phyloP scores from a whole-genome alignment of 352 stramenopile species.

The Globisporangium heterothallicum region DNA sequence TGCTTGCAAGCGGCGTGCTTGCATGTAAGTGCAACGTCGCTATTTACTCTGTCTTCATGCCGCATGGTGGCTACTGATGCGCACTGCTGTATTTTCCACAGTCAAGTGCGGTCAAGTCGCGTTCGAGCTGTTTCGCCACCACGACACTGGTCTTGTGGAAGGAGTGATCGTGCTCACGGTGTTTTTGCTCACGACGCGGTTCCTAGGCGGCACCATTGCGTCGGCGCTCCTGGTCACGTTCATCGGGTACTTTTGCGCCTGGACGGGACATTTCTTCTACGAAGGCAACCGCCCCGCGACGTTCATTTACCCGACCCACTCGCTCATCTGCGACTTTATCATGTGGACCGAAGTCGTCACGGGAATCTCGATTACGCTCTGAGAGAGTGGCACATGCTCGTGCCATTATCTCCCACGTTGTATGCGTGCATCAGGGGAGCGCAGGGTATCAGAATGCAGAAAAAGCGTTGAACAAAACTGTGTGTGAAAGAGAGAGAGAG shows the following conservation, averaged over 20 bases:
- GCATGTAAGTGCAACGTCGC: constrained; percentile 9
- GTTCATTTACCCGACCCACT: constrained; percentile 68
- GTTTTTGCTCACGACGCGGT: constrained; percentile 29
- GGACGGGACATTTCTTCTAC: constrained; percentile 60
- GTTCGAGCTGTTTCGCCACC: constrained; percentile 30
- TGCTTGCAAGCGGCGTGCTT: constrained; percentile 23
- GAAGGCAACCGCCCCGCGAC: constrained; percentile 56
- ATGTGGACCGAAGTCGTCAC: constrained; percentile 46
- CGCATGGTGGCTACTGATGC: background rate
- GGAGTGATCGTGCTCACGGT: constrained; percentile 20
- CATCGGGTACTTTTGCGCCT: constrained; percentile 56
- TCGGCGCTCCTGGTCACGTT: constrained; percentile 18
- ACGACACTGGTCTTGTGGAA: constrained; percentile 31
- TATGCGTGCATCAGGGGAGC: no score
- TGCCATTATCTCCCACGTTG: background rate
- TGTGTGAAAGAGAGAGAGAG: background rate
- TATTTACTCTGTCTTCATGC: background rate
- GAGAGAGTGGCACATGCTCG: background rate
- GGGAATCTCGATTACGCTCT: constrained; percentile 30
- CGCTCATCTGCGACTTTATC: constrained; percentile 51
- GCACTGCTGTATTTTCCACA: background rate
- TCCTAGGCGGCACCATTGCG: constrained; percentile 23
- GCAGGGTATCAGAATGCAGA: no score
- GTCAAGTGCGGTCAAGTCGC: constrained; percentile 35
- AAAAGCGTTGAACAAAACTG: background rate